Percentiles rank a stretch among this genome's conserved stretches.
These are phyloP conservation scores for Sambucus nigra DNA, from an alignment of 129 eudicot genomes.

Conservation along the genomic window DNA sequence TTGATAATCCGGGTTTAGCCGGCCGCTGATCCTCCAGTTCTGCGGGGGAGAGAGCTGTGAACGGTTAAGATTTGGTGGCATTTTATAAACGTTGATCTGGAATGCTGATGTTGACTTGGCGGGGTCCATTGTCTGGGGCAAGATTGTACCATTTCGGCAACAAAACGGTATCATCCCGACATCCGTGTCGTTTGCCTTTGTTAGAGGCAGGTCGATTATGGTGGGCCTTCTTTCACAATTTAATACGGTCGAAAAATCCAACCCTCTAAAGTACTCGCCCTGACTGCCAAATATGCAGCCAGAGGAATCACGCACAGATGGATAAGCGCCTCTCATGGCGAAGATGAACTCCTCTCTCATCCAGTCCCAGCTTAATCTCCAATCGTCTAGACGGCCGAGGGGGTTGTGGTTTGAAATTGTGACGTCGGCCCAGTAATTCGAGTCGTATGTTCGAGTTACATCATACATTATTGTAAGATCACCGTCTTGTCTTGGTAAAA, in stretches of 20 bases:
- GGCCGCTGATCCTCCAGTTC: constrained; percentile 67
- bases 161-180: constrained; percentile 70
- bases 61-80: constrained; percentile 88
- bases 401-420: constrained; percentile 77
- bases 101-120: constrained; percentile 68
- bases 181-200: constrained; percentile 60
- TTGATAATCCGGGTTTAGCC: constrained; percentile 76
- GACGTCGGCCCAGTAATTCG: constrained; percentile 78
- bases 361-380: constrained; percentile 93
- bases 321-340: constrained; percentile 68
- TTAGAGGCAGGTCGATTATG: constrained; percentile 58
- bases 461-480: constrained; percentile 93
- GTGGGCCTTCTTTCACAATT: constrained; percentile 81
- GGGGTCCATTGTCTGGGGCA: constrained; percentile 87
- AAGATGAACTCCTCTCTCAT: constrained; percentile 88
- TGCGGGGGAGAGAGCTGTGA: constrained; percentile 74
- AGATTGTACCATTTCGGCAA: constrained; percentile 90
- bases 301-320: constrained; percentile 56
- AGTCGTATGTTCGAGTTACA: constrained; percentile 50
- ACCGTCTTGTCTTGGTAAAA: constrained; percentile 72
- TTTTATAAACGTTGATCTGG: constrained; percentile 61
- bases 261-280: constrained; percentile 32
- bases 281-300: constrained; percentile 67
- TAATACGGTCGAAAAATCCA: constrained; percentile 66
- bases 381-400: constrained; percentile 89